Conservation (phyloP, 306 rosid species). For the Vigna unguiculata region DNA sequence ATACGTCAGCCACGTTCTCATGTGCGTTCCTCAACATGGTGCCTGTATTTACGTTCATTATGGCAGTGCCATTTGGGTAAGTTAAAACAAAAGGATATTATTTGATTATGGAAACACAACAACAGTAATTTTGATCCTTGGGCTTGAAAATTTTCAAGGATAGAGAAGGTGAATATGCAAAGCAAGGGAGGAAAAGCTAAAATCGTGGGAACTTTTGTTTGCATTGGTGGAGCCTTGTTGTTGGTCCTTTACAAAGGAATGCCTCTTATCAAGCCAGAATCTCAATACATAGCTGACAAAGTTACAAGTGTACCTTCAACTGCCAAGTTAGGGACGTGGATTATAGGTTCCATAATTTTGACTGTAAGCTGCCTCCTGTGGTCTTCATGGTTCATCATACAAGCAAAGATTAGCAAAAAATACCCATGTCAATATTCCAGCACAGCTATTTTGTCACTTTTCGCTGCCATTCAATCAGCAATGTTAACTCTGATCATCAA, state of each 20-base stretch:
- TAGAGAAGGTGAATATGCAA: constrained; percentile 72
- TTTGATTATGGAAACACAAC: constrained; percentile 16
- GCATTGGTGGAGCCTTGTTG: constrained; percentile 71
- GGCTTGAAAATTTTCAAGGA: constrained; percentile 52
- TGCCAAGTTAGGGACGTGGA: constrained; percentile 59
- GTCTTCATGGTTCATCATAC: constrained; percentile 95
- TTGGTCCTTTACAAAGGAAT: constrained; percentile 76
- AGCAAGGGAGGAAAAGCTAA: constrained; percentile 74
- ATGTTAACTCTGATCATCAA: constrained; percentile 60
- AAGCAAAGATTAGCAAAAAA: constrained; percentile 66
- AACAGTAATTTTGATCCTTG: constrained; percentile 11
- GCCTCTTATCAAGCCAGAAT: constrained; percentile 52
- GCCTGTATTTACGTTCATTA: constrained; percentile 78
- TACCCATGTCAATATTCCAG: constrained; percentile 83
- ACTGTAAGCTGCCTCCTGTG: constrained; percentile 69
- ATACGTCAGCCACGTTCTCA: constrained; percentile 78
- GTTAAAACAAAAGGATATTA: constrained; percentile 7
- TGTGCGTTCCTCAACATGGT: constrained; percentile 93
- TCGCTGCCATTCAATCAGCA: constrained; percentile 75
- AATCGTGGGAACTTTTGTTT: constrained; percentile 61
- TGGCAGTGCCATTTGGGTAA: constrained; percentile 85
- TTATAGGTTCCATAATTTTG: constrained; percentile 64
- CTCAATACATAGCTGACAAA: constrained; percentile 26
- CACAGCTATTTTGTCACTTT: constrained; percentile 78
- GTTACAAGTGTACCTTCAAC: constrained; percentile 20